phyloP scores from a whole-genome alignment of 192 early-diverging fungal genomes.

The Funneliformis geosporum region DNA sequence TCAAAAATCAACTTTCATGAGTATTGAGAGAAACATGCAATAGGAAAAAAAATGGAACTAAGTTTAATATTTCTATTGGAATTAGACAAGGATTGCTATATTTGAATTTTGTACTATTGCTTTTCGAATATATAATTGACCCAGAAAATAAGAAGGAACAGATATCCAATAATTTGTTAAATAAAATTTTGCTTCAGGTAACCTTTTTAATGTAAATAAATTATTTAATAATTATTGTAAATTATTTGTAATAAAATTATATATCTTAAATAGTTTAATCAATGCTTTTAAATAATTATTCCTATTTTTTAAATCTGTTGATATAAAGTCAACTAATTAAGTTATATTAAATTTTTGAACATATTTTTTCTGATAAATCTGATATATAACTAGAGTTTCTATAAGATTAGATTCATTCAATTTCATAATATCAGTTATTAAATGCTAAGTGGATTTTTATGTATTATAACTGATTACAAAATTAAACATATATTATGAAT shows the following conservation, averaged over 20 bases:
- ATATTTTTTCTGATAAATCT: neutral
- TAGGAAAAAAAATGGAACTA: neutral
- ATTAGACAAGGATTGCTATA: neutral
- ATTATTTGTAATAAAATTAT: neutral
- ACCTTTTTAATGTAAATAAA: neutral
- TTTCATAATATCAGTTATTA: too few species aligned
- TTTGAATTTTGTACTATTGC: neutral
- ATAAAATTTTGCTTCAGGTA: too few species aligned
- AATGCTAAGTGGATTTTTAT: too few species aligned
- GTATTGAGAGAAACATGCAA: neutral
- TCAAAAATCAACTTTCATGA: neutral
- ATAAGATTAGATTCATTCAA: too few species aligned
- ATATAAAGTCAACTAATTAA: neutral
- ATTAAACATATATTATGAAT: too few species aligned
- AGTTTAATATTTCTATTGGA: neutral
- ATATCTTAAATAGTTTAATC: neutral
- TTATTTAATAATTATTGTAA: neutral
- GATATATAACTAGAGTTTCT: too few species aligned
- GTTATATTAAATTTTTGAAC: neutral
- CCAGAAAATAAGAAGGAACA: neutral
- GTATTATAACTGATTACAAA: too few species aligned
- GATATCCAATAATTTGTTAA: neutral
- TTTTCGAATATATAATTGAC: neutral
- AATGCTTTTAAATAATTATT: neutral
- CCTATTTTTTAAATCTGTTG: neutral